Conservation (phyloP, 371 early-diverging fungal species). For the Quaeritorhiza haematococci region DNA sequence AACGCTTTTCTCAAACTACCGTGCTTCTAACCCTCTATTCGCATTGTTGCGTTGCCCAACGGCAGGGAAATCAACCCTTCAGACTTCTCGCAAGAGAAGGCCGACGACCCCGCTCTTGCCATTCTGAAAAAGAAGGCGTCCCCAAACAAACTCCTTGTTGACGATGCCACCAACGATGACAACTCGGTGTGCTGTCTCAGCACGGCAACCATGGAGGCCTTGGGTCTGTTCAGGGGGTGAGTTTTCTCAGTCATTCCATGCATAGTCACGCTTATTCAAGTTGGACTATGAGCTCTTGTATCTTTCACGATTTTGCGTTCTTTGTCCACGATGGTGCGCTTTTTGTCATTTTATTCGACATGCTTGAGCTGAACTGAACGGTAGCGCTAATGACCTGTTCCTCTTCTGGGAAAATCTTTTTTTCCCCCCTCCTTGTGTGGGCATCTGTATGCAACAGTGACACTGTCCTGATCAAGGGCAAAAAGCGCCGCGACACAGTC, state of each 20-base stretch:
- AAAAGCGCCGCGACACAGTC: conserved; percentile 96
- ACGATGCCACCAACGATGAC: conserved; percentile 94
- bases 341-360: too few relatives aligned
- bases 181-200: conserved; percentile 89
- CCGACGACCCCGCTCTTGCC: conserved; percentile 83
- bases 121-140: conserved; percentile 92
- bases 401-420: neutral
- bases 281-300: neutral
- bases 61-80: conserved; percentile 39
- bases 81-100: conserved; percentile 18
- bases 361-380: too few relatives aligned
- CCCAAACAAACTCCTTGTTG: conserved; percentile 95
- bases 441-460: too few relatives aligned
- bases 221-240: conserved; percentile 74
- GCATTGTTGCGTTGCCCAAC: neutral
- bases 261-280: neutral
- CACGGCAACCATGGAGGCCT: conserved; percentile 88
- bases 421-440: too few relatives aligned
- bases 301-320: conserved; percentile 5
- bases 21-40: neutral
- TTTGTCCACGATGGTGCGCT: neutral
- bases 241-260: conserved; percentile 26
- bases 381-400: neutral
- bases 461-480: conserved; percentile 95
- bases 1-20: too few relatives aligned